These are phyloP conservation scores for Pseudocercospora eumusae DNA, from an alignment of 2,329 filamentous ascomycete species.

Conservation along the genomic window DNA sequence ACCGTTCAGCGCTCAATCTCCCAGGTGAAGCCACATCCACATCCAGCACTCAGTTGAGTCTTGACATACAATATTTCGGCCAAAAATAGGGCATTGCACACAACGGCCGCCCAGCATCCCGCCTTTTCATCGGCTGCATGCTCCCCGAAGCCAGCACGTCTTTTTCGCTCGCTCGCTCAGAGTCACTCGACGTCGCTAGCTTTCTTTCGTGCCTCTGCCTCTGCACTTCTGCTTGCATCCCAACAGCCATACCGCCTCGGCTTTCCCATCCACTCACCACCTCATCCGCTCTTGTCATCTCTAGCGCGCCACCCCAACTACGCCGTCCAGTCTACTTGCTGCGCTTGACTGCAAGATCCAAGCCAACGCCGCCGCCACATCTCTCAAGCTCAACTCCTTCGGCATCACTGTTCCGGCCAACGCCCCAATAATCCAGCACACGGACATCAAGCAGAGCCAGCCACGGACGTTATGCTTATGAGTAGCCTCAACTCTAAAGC, in stretches of 20 bases:
- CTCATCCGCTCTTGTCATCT: neutral
- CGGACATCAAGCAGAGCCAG: slow-evolving; percentile 12
- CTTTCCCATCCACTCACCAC: slow-evolving; percentile 10
- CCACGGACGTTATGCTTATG: slow-evolving; percentile 31
- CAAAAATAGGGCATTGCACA: slow-evolving; percentile 9
- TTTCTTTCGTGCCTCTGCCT: neutral
- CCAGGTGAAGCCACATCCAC: no score
- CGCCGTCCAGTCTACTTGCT: neutral
- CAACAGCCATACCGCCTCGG: slow-evolving; percentile 12
- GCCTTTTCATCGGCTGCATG: slow-evolving; percentile 13
- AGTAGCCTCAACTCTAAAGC: slow-evolving; percentile 26
- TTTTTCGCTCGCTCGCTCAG: neutral
- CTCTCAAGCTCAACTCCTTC: slow-evolving; percentile 25
- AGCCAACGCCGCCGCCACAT: slow-evolving; percentile 26
- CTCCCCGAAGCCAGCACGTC: slow-evolving; percentile 13
- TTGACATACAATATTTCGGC: no score
- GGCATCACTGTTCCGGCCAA: slow-evolving; percentile 26
- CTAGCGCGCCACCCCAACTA: slow-evolving; percentile 25
- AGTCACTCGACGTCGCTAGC: slow-evolving; percentile 16
- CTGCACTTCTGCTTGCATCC: neutral
- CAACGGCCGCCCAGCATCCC: slow-evolving; percentile 6
- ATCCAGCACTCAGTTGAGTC: no score
- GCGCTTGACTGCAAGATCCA: slow-evolving; percentile 9
- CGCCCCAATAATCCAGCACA: slow-evolving; percentile 9
- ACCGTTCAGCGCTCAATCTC: neutral